phyloP scores from a whole-genome alignment of 371 early-diverging fungal species.

The Catenaria anguillulae region DNA sequence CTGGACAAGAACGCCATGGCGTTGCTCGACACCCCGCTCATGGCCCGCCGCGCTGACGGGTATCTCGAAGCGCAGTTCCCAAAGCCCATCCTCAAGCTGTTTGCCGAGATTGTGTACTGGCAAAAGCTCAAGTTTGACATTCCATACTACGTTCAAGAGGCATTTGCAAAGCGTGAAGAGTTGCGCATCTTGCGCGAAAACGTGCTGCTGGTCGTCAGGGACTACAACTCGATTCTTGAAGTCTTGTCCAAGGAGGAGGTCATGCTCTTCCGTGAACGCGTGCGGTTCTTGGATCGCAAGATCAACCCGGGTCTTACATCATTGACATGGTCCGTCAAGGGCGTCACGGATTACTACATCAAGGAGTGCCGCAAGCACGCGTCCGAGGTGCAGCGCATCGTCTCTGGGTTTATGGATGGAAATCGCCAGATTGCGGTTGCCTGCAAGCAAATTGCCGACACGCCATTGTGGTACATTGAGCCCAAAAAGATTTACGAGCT shows the following conservation, averaged over 20 bases:
- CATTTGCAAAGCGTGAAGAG: slow-evolving; percentile 35
- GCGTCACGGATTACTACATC: slow-evolving; percentile 39
- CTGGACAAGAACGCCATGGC: slow-evolving; percentile 13
- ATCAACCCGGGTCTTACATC: slow-evolving; percentile 36
- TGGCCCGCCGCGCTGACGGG: slow-evolving; percentile 21
- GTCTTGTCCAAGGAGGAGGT: slow-evolving; percentile 29
- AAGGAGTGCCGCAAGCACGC: slow-evolving; percentile 39
- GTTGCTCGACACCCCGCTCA: slow-evolving; percentile 25
- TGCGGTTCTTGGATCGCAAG: slow-evolving; percentile 36
- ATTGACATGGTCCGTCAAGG: slow-evolving; percentile 38
- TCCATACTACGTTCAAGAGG: slow-evolving; percentile 37
- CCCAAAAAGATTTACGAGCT: slow-evolving; percentile 37
- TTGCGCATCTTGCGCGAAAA: slow-evolving; percentile 37
- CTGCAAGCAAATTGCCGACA: slow-evolving; percentile 28
- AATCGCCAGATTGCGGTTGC: slow-evolving; percentile 20
- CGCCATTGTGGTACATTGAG: slow-evolving; percentile 31
- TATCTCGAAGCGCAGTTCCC: slow-evolving; percentile 35
- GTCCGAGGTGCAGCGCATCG: slow-evolving; percentile 33
- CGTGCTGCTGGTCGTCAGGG: slow-evolving; percentile 34
- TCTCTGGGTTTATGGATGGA: slow-evolving; percentile 27
- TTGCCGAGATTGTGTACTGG: slow-evolving; percentile 34
- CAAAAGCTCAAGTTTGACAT: slow-evolving; percentile 38
- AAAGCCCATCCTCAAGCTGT: slow-evolving; percentile 25
- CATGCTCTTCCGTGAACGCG: slow-evolving; percentile 32
- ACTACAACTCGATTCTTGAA: slow-evolving; percentile 38